Conservation (phyloP, 116 monocot species). For the Trichopus zeylanicus region DNA sequence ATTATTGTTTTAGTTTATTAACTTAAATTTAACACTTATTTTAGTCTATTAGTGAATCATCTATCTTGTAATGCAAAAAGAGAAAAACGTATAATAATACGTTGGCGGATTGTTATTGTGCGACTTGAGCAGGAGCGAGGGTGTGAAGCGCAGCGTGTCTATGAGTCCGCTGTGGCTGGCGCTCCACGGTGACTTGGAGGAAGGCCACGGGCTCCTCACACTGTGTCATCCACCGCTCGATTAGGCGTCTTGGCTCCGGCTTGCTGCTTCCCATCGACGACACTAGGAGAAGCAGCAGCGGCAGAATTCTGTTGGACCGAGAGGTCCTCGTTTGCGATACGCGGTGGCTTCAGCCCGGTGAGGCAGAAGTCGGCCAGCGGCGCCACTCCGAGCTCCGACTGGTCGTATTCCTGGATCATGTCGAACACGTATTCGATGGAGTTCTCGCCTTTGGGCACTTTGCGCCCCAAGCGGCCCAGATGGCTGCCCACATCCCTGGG, state of each 20-base stretch:
- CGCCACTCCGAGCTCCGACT: constrained; percentile 22
- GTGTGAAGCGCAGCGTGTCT: constrained; percentile 17
- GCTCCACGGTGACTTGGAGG: constrained; percentile 26
- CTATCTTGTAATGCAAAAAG: too few relatives aligned
- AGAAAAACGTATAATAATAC: too few relatives aligned
- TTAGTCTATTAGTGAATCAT: too few relatives aligned
- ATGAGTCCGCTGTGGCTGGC: constrained; percentile 22
- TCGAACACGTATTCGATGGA: constrained; percentile 36
- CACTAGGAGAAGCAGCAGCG: not conserved
- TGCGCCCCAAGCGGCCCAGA: constrained; percentile 29
- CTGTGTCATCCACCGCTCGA: constrained; percentile 12
- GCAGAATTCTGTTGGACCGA: not conserved
- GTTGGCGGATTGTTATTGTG: too few relatives aligned
- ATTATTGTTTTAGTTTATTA: too few relatives aligned
- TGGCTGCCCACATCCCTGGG: constrained; percentile 29
- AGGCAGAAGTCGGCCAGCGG: constrained; percentile 31
- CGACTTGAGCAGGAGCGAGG: constrained; percentile 4
- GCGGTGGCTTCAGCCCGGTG: constrained; percentile 36
- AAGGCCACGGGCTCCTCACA: constrained; percentile 17
- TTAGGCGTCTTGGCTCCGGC: not conserved
- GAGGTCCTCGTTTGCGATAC: constrained; percentile 5
- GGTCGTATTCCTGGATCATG: constrained; percentile 44
- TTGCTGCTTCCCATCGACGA: not conserved
- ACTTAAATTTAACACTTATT: too few relatives aligned
- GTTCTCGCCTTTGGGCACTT: constrained; percentile 42